A percentile compares a stretch with the other conserved stretches of the same genome.
Evolutionary conservation across 768 basidiomycete species (phyloP).

Genomic region (Boletus barrowsii): DNA sequence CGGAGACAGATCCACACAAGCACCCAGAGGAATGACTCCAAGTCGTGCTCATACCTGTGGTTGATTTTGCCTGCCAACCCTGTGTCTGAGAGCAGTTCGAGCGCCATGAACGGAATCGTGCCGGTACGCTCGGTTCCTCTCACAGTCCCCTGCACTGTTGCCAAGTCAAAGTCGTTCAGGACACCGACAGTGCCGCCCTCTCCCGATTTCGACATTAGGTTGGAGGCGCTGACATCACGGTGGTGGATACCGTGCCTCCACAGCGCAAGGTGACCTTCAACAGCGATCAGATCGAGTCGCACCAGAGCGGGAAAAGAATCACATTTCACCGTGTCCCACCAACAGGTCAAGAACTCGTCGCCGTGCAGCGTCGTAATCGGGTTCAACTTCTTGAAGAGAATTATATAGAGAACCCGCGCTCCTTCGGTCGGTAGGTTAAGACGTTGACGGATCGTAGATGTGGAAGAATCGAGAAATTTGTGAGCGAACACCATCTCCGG

Average conservation of each 20-base stretch:
- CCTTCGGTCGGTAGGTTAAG: background rate
- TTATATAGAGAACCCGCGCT: background rate
- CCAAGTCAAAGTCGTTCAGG: too few species aligned
- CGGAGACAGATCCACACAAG: background rate
- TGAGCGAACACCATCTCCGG: too few species aligned
- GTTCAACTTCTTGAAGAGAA: background rate
- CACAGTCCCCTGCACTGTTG: too few species aligned
- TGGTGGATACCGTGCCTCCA: slow-evolving; percentile 4
- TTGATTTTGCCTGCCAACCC: background rate
- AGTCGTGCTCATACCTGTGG: background rate
- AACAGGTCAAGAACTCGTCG: background rate
- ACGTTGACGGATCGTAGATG: too few species aligned
- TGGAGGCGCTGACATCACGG: background rate
- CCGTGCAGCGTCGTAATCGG: background rate
- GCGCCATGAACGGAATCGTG: background rate
- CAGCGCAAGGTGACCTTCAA: slow-evolving; percentile 1
- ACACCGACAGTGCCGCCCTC: too few species aligned
- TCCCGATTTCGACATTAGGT: background rate
- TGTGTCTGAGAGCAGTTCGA: background rate
- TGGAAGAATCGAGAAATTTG: too few species aligned
- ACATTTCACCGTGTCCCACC: slow-evolving; percentile 7
- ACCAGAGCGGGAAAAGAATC: too few species aligned
- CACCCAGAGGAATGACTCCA: background rate
- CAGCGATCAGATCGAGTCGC: too few species aligned
- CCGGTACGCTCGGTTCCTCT: background rate